Evolutionary conservation across 352 stramenopile genomes (phyloP).

Genomic region (Globisporangium acanthophoron): DNA sequence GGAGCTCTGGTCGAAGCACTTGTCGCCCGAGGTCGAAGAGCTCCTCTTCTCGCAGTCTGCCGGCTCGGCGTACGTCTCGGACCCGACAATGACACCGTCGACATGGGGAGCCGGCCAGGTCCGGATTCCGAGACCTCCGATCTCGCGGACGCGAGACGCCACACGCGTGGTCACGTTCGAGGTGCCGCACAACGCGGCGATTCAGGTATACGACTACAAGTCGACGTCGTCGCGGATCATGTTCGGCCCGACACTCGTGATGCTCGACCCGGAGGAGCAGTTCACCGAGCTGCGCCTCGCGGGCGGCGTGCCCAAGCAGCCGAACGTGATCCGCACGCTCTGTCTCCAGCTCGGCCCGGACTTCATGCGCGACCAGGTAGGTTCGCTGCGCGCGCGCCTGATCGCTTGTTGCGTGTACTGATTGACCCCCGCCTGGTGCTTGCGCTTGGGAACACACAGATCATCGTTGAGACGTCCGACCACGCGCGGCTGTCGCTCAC

Average conservation of each 20-base stretch:
- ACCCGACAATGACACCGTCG: slow-evolving; percentile 21
- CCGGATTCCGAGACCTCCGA: not conserved
- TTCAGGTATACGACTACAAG: slow-evolving; percentile 85
- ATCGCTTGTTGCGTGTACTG: not conserved
- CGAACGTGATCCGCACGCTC: slow-evolving; percentile 77
- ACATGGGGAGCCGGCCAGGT: not conserved
- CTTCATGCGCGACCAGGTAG: slow-evolving; percentile 73
- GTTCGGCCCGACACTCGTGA: slow-evolving; percentile 74
- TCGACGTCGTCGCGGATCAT: slow-evolving; percentile 75
- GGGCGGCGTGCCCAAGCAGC: slow-evolving; percentile 60
- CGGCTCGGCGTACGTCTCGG: slow-evolving; percentile 56
- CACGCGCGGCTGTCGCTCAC: slow-evolving; percentile 69
- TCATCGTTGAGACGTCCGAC: slow-evolving; percentile 80
- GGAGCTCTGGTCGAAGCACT: slow-evolving; percentile 64
- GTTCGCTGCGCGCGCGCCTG: not conserved
- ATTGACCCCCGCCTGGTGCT: not conserved
- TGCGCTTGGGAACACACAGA: slow-evolving; percentile 12
- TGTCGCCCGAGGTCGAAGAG: slow-evolving; percentile 61
- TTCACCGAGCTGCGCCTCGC: slow-evolving; percentile 75
- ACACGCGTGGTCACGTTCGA: slow-evolving; percentile 76
- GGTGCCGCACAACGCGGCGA: slow-evolving; percentile 74
- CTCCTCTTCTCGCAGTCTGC: slow-evolving; percentile 46
- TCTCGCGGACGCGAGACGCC: slow-evolving; percentile 29
- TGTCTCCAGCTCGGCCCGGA: slow-evolving; percentile 76
- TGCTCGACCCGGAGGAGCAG: slow-evolving; percentile 78